Evolutionary conservation across 768 basidiomycete genomes (phyloP), one percentile per base, ranked within the genome.

Genomic region (Suillus sp.): DNA sequence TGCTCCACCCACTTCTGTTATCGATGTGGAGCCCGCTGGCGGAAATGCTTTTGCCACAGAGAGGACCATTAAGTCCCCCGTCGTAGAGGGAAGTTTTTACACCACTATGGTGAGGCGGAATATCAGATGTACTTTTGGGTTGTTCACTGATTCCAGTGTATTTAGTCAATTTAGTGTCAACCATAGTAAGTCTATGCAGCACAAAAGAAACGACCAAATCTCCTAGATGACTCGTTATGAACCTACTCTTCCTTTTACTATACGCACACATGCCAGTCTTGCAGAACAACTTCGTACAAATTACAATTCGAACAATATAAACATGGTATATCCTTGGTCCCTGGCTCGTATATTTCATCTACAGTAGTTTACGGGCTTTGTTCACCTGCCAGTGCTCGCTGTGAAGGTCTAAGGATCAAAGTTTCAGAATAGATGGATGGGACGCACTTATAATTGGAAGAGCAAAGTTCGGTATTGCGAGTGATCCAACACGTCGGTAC

Each of bases 1-100:
- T 88, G 87, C 34, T 27, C 27, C 1, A 59, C 66, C 27, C 16
- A 42, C 1, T 74, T 74, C 60, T 74, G 73, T 32, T 74, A 74
- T 38, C 3, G 0, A 1, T 74, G 73, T 25, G 74, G 70, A 2
- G 10, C 8, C 16, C 62, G 54, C 35, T 66, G 68, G 66, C 22
- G 11, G 0, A 0, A 1, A 1, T 67, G 73, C 48, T 2, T 0
- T 13, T 69, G 73, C 22, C 42, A 59, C 38, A 40, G 18, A 30
- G 56, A 57, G 22, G 56, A 57, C 7, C 27, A 57, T 27, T 57
- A 11, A 57, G 37, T 56, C 22, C 54, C 35, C 16, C 13, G 14
- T 20, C 25, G 38, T 38, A 27, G 16, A 25, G 18, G 18, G 55
- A 4, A 34, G 54, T 32, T 54, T 1, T 22, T n/a, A 34, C 13